Conservation (phyloP, 2,329 filamentous ascomycete species). For the Calcarisporium arbuscula region DNA sequence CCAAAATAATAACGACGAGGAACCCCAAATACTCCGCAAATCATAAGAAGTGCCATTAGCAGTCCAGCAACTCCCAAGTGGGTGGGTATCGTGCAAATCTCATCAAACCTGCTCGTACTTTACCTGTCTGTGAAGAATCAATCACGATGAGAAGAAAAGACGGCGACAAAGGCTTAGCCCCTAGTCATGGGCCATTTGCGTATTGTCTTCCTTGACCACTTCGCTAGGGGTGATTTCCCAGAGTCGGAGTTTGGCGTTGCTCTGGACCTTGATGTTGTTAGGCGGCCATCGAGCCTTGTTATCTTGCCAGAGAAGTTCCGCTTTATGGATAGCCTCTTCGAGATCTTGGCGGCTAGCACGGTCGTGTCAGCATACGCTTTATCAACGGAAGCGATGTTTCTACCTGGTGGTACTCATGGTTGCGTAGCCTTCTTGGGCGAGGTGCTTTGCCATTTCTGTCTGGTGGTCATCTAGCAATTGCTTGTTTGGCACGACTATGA, state of each 20-base stretch:
- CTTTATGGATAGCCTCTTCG: slow-evolving; percentile 29
- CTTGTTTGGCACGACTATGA: slow-evolving; percentile 88
- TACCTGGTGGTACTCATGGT: slow-evolving; percentile 65
- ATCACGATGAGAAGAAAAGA: slow-evolving; percentile 17
- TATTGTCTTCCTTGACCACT: slow-evolving; percentile 29
- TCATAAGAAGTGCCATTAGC: too few species aligned
- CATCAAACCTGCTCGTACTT: too few species aligned
- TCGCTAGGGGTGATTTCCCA: slow-evolving; percentile 26
- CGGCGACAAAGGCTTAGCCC: slow-evolving; percentile 11
- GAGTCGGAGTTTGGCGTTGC: slow-evolving; percentile 18
- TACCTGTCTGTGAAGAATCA: slow-evolving; percentile 29
- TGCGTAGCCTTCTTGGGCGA: slow-evolving; percentile 69
- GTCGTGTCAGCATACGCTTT: slow-evolving; percentile 3
- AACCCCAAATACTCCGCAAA: too few species aligned
- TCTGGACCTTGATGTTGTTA: slow-evolving; percentile 12
- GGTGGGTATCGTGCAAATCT: slow-evolving; percentile 3
- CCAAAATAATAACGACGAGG: too few species aligned
- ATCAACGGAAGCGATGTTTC: slow-evolving; percentile 11
- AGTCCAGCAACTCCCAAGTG: too few species aligned
- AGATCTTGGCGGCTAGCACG: slow-evolving; percentile 22
- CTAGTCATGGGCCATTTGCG: slow-evolving; percentile 34
- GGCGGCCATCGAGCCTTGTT: slow-evolving; percentile 29
- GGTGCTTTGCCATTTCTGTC: slow-evolving; percentile 71
- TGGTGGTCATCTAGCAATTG: slow-evolving; percentile 86
- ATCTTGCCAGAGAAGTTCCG: slow-evolving; percentile 27